Conservation (phyloP, 208 protist genomes). For the Wallacemonas sp. region DNA sequence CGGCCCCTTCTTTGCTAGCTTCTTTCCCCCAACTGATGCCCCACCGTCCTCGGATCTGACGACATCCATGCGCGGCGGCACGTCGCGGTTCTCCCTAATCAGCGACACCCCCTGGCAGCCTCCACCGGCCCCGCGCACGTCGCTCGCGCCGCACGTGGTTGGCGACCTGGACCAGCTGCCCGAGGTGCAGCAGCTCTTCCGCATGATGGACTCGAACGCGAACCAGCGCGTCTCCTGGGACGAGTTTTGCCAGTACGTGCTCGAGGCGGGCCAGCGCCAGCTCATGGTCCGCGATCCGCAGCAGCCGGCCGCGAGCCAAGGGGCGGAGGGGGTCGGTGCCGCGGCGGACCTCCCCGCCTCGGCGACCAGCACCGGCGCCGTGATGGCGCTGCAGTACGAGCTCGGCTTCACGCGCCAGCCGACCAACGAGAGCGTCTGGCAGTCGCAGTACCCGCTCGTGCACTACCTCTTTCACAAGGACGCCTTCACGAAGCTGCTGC, state of each 20-base stretch:
- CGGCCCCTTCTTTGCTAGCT: slow-evolving; percentile 40
- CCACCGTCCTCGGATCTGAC: no score
- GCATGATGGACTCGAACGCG: slow-evolving; percentile 61
- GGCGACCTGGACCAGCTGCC: background rate
- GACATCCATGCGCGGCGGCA: background rate
- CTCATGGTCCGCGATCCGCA: background rate
- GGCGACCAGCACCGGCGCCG: no score
- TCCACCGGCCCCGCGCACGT: background rate
- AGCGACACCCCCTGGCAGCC: background rate
- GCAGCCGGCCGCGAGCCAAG: background rate
- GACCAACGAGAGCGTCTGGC: slow-evolving; percentile 64
- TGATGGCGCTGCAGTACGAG: slow-evolving; percentile 10
- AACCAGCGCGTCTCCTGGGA: slow-evolving; percentile 71
- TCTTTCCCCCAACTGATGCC: slow-evolving; percentile 36
- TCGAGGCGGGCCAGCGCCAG: slow-evolving; percentile 37
- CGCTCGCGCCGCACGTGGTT: background rate
- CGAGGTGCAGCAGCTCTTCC: slow-evolving; percentile 53
- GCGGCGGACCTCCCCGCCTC: background rate
- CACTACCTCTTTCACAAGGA: slow-evolving; percentile 79
- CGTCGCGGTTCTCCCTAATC: background rate
- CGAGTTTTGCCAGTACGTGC: slow-evolving; percentile 54
- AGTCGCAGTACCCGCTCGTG: slow-evolving; percentile 64
- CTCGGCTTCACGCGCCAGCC: slow-evolving; percentile 47
- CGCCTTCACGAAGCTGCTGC: slow-evolving; percentile 63
- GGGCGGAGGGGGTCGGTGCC: background rate